phyloP scores from a whole-genome alignment of 2,329 filamentous ascomycete genomes.

The Xylaria sp. region DNA sequence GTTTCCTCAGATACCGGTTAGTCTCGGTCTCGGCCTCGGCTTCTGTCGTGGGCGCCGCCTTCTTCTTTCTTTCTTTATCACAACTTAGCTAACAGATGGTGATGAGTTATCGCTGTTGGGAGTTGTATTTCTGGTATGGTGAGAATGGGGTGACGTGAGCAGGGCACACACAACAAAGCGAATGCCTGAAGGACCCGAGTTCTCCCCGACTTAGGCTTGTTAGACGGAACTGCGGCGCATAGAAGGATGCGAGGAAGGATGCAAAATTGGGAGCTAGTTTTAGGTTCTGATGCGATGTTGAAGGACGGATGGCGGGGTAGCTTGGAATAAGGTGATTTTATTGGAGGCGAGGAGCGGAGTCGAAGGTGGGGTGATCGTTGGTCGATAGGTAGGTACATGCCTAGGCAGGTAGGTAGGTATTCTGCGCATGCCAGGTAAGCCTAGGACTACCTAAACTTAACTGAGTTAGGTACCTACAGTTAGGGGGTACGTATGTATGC shows the following conservation, averaged over 20 bases:
- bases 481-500: no score
- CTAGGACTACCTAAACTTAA: no score
- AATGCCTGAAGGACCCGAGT: not conserved
- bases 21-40: conserved; percentile 1
- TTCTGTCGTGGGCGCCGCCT: not conserved
- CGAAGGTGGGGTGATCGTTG: conserved; percentile 17
- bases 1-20: conserved; percentile 23
- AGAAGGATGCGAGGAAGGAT: not conserved
- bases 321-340: conserved; percentile 11
- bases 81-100: not conserved
- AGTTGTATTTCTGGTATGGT: not conserved
- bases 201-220: not conserved
- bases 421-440: no score
- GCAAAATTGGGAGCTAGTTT: not conserved
- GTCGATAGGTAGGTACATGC: no score
- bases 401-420: not conserved
- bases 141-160: conserved; percentile 22
- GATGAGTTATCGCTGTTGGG: not conserved
- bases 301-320: conserved; percentile 31
- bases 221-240: not conserved
- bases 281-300: conserved; percentile 20
- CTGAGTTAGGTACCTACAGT: no score
- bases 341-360: conserved; percentile 26
- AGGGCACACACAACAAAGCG: not conserved
- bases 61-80: not conserved